Evolutionary conservation across 2,329 filamentous ascomycete genomes (phyloP), one percentile per base, ranked within the genome.

Genomic region (Fusarium chuoi): DNA sequence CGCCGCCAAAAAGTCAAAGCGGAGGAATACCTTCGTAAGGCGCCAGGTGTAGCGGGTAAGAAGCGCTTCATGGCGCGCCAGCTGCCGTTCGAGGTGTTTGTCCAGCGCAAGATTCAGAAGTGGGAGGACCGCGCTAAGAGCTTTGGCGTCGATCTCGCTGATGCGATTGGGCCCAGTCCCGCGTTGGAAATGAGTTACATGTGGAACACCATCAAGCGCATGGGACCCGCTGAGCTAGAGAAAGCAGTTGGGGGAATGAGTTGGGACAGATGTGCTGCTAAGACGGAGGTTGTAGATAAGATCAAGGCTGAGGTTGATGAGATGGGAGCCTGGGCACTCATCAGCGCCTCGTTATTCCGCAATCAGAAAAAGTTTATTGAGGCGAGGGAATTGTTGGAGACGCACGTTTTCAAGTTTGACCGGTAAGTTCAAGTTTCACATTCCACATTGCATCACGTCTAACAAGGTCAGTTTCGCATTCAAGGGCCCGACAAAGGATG

Each of bases 131-230:
- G 94, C 28, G 91, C 93, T 8, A 92, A 91, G 78, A 85, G 88
- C 51, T 89, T 91, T 82, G 86, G 88, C 5, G 83, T 94, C 38
- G 89, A 92, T 54, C 85, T 98, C 7, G 88, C 93, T 4, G 96
- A 98, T 76, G 95, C 93, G 0, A 87, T 97, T 14, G 95, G 95
- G 0, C 87, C 94, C 7, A 93, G 91, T 68, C 96, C 96, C 0
- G 86, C 94, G 2, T 90, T 95, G 78, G 96, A 98, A 84, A 97
- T 98, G 93, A 91, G 93, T 18, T 97, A 96, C 81, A 90, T 98
- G 77, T 98, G 95, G 95, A 95, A 94, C 78, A 96, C 95, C 1
- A 91, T 90, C 76, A 96, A 94, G 82, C 90, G 94, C 62, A 97
- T 98, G 94, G 85, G 88, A 5, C 77, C 83, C 2, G 83, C 84